Base-by-base conservation (phyloP, 768 basidiomycete species). In the Rhodotorula graminis region DNA sequence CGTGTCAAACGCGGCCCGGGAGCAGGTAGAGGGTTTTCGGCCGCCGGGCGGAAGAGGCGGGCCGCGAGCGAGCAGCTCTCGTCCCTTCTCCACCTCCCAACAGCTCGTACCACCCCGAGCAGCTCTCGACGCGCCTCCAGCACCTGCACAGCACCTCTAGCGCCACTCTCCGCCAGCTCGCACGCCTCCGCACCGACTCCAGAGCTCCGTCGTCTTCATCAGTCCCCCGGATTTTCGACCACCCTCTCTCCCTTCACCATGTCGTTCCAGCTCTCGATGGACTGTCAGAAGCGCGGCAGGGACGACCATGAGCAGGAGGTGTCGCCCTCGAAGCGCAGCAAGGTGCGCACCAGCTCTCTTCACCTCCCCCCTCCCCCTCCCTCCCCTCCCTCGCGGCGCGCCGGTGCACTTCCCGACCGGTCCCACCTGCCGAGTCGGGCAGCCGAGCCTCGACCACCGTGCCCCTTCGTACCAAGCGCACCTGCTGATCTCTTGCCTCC, bases 281-380 rank as follows among this genome's bases (percentile, higher is more conserved):
- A 25, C 58, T 15, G 27, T 10, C 37, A 44, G 33, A 66, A 72
- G 66, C 71, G 71, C 40, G 31, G 49, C 5, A 40, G 71, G 56
- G 71, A 64, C 49, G 65, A 72, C 6, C 56, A 11, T 0, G 64
- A 64, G 29, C 49, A 58, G 3, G 49, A 19, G 0, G 21, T 40
- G 11, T 61, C 64, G 2, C 67, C 71, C 0, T 66, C 61, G 27
- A 72, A 72, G 50, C 71, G 71, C 19, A 5, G 23, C n/a, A 58
- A 57, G 50, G 71, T 72, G 7, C 49, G 71, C 58, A 18, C 19
- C 44, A 15, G 37, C 29, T 61, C 58, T 37, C 67, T 58, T 60
- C 53, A 21, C 27, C 55, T 55, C n/a, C 53, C 15, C 33, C 25
- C 31, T 19, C 29, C 42, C 15, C 50, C 42, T 16, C 64, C 49